Evolutionary conservation across 73 alveolate species (phyloP).

Genomic region (Paramecium bursaria): DNA sequence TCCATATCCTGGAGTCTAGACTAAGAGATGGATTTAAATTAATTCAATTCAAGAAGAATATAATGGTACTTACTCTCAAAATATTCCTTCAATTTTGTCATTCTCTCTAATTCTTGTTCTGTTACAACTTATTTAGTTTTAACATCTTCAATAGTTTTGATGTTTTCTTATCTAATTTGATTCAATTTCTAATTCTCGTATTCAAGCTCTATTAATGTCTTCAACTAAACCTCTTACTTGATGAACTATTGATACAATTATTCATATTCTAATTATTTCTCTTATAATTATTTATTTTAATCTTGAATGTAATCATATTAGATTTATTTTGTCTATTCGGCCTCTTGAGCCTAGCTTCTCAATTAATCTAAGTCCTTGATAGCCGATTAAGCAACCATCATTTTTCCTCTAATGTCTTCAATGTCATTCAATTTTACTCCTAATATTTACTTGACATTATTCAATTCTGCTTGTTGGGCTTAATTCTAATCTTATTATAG

Average conservation of each 20-base stretch:
- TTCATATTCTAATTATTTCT: constrained; percentile 22
- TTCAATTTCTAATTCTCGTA: constrained; percentile 13
- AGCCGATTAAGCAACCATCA: too few relatives aligned
- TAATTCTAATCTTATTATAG: too few relatives aligned
- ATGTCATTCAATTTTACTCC: too few relatives aligned
- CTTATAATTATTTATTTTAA: constrained; percentile 1
- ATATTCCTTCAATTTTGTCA: constrained; percentile 15
- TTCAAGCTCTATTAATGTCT: not conserved
- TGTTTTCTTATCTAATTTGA: not conserved
- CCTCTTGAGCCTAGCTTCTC: too few relatives aligned
- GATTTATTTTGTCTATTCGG: too few relatives aligned
- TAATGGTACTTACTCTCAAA: constrained; percentile 52
- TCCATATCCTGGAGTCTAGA: not conserved
- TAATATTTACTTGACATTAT: too few relatives aligned
- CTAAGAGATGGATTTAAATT: constrained; percentile 7
- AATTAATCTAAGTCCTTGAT: too few relatives aligned
- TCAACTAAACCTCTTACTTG: not conserved
- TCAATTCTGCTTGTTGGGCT: too few relatives aligned
- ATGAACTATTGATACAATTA: not conserved
- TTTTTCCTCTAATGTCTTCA: too few relatives aligned
- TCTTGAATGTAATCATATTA: too few relatives aligned
- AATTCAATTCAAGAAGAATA: constrained; percentile 39
- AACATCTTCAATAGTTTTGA: constrained; percentile 23
- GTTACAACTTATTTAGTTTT: not conserved
- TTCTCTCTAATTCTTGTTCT: constrained; percentile 10